Evolutionary conservation across 352 stramenopile genomes (phyloP).

Genomic region (Pythium diclinum): DNA sequence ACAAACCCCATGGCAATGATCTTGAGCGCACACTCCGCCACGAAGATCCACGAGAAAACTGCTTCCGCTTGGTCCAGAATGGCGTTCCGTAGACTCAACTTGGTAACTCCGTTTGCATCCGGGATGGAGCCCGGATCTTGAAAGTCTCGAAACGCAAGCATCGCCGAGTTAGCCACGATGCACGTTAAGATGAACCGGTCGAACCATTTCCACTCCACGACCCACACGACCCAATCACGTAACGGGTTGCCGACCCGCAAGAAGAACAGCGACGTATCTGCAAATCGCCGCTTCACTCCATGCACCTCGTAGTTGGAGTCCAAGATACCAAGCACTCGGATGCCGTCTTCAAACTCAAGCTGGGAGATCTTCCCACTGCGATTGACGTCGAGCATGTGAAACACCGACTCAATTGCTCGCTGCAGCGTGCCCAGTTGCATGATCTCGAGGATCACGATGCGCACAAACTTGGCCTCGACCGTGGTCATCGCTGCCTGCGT

Average conservation of each 20-base stretch:
- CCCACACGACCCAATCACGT: constrained; percentile 36
- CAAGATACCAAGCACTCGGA: constrained; percentile 39
- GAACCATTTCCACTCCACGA: constrained; percentile 69
- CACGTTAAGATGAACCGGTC: constrained; percentile 70
- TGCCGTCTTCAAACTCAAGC: constrained; percentile 41
- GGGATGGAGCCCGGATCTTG: constrained; percentile 34
- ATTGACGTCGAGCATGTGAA: constrained; percentile 39
- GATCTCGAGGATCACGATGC: constrained; percentile 35
- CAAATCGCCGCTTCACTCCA: constrained; percentile 39
- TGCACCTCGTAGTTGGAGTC: constrained; percentile 51
- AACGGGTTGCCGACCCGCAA: constrained; percentile 35
- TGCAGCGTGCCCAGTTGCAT: constrained; percentile 25
- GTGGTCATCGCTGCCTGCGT: constrained; percentile 24
- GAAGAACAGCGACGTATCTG: constrained; percentile 38
- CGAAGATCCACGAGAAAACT: constrained; percentile 61
- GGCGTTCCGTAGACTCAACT: constrained; percentile 32
- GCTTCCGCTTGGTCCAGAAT: constrained; percentile 41
- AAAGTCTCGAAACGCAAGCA: constrained; percentile 63
- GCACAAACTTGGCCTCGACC: constrained; percentile 37
- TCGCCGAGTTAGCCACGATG: constrained; percentile 64
- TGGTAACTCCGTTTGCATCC: constrained; percentile 25
- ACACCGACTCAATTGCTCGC: constrained; percentile 35
- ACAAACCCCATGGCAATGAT: constrained; percentile 73
- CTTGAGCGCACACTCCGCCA: constrained; percentile 74
- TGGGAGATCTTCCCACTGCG: constrained; percentile 37